These are phyloP conservation scores for Biscogniauxia marginata DNA, from an alignment of 2,329 filamentous ascomycete species.

Conservation along the genomic window DNA sequence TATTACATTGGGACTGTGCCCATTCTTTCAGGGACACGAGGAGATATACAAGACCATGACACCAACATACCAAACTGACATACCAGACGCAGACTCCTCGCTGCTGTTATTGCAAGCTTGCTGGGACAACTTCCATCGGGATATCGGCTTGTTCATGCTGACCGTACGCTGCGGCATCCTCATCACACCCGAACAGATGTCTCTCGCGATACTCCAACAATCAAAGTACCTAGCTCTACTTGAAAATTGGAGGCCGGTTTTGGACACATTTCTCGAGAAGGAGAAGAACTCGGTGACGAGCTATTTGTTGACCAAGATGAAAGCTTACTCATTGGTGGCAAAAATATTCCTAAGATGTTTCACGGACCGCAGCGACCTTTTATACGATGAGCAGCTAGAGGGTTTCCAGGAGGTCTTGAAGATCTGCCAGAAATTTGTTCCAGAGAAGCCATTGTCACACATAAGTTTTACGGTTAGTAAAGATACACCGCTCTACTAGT, in stretches of 20 bases:
- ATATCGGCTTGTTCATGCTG: constrained; percentile 23
- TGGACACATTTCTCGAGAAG: constrained; percentile 12
- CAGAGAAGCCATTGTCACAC: constrained; percentile 11
- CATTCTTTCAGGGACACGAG: constrained; percentile 18
- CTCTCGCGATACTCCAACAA: constrained; percentile 6
- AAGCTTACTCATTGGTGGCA: constrained; percentile 10
- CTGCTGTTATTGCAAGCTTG: constrained; percentile 11
- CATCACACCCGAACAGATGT: constrained; percentile 4
- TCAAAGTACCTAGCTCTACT: constrained; percentile 13
- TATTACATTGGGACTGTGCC: constrained; percentile 22
- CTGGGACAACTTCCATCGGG: constrained; percentile 20
- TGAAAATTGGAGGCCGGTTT: constrained; percentile 15
- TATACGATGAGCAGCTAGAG: constrained; percentile 20
- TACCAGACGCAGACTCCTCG: constrained; percentile 13
- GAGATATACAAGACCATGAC: constrained; percentile 1
- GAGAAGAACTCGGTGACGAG: constrained; percentile 1
- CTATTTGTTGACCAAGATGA: constrained; percentile 15
- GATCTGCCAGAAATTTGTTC: constrained; percentile 16
- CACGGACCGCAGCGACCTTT: constrained; percentile 18
- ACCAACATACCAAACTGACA: neutral
- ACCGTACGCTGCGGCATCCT: constrained; percentile 14
- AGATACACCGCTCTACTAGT: too few species aligned
- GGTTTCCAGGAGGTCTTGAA: constrained; percentile 19
- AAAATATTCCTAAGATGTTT: constrained; percentile 21
- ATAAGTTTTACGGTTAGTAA: constrained; percentile 11